A percentile compares a stretch with the other conserved stretches of the same genome.
Conservation (phyloP, 768 basidiomycete species). For the Mycena amicta region DNA sequence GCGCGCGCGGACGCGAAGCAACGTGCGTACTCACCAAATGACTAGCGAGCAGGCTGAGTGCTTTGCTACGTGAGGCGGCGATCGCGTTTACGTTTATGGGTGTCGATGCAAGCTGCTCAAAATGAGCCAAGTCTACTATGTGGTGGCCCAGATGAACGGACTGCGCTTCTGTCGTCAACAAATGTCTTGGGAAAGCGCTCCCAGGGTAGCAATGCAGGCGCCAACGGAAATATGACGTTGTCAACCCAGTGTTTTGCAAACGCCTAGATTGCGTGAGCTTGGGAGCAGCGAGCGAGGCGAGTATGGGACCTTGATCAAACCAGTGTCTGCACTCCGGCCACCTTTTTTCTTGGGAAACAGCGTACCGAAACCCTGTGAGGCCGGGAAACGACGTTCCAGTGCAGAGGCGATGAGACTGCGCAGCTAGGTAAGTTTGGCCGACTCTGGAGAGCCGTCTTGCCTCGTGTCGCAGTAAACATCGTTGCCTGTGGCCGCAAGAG, state of each 20-base stretch:
- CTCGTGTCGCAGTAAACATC: conserved; percentile 64
- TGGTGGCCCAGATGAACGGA: conserved; percentile 33
- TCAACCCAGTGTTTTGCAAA: conserved; percentile 51
- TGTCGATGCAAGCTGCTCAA: conserved; percentile 33
- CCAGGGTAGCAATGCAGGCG: conserved; percentile 48
- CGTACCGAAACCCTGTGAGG: conserved; percentile 47
- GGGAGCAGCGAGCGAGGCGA: not conserved
- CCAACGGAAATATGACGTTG: conserved; percentile 43
- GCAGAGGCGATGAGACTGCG: conserved; percentile 48
- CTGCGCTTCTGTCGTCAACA: conserved; percentile 50
- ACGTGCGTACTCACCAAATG: conserved; percentile 44
- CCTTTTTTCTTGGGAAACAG: conserved; percentile 50
- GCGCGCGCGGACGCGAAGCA: not conserved
- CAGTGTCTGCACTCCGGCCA: conserved; percentile 44
- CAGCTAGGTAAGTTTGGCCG: not conserved
- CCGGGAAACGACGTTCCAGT: conserved; percentile 59
- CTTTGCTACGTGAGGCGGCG: conserved; percentile 30
- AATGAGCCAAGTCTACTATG: not conserved
- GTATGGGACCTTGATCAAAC: conserved; percentile 39
- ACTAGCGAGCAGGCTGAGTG: conserved; percentile 43
- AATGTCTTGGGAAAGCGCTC: conserved; percentile 47
- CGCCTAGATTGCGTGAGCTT: conserved; percentile 23
- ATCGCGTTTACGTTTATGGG: conserved; percentile 44
- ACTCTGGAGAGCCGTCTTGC: conserved; percentile 18
- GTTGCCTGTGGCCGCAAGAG: conserved; percentile 25